Conservation (phyloP, 257 asterid genomes). For the Solanum rostratum region DNA sequence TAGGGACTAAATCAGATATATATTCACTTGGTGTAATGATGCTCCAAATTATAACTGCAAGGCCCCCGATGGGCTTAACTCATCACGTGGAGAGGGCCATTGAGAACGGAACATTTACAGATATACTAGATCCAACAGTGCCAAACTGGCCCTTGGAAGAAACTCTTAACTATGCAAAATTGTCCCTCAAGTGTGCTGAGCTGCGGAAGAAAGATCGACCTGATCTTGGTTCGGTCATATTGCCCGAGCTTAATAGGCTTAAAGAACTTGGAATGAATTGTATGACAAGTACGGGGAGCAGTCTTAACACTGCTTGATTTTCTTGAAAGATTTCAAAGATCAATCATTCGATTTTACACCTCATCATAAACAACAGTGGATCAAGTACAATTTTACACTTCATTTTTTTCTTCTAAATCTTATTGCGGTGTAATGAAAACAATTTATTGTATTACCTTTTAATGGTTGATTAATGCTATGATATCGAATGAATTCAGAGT, state of each 20-base stretch:
- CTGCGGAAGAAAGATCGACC: slow-evolving; percentile 16
- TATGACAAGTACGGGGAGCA: not conserved
- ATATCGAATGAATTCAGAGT: not conserved
- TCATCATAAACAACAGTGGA: not conserved
- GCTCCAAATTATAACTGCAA: slow-evolving; percentile 13
- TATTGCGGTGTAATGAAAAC: not conserved
- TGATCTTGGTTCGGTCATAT: slow-evolving; percentile 7
- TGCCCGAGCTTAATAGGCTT: slow-evolving; percentile 15
- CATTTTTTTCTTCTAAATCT: not conserved
- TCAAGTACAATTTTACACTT: not conserved
- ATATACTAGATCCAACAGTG: slow-evolving; percentile 15
- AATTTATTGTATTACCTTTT: not conserved
- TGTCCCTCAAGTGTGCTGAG: slow-evolving; percentile 17
- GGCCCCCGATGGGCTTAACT: slow-evolving; percentile 15
- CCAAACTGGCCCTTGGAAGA: slow-evolving; percentile 17
- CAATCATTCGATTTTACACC: too few species aligned
- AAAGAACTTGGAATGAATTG: not conserved
- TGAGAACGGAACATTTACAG: slow-evolving; percentile 9
- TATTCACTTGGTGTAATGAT: slow-evolving; percentile 11
- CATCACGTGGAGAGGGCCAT: slow-evolving; percentile 11
- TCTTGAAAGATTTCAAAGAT: not conserved
- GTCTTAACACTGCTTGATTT: not conserved
- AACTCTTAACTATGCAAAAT: slow-evolving; percentile 7
- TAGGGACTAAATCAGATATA: slow-evolving; percentile 9
- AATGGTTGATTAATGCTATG: not conserved